phyloP scores from a whole-genome alignment of 306 rosid species.

The Inga oerstediana region DNA sequence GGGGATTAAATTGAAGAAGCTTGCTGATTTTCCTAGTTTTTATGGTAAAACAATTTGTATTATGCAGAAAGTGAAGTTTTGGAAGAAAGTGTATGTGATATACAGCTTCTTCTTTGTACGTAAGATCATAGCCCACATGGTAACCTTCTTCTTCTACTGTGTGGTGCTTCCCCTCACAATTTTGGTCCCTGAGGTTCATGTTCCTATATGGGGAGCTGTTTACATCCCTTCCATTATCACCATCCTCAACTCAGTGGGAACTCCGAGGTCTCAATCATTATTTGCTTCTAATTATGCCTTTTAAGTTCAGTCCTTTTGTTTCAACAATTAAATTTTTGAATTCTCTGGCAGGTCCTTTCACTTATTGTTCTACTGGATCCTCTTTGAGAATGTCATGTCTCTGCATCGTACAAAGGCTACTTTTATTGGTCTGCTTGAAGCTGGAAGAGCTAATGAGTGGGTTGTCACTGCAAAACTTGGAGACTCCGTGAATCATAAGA shows the following conservation, averaged over 20 bases:
- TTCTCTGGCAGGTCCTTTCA: constrained; percentile 76
- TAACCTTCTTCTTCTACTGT: constrained; percentile 93
- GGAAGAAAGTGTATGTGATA: constrained; percentile 96
- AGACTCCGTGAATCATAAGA: constrained; percentile 70
- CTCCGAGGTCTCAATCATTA: constrained; percentile 71
- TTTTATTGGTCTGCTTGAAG: constrained; percentile 79
- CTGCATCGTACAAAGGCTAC: constrained; percentile 98
- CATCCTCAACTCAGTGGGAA: constrained; percentile 96
- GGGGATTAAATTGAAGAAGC: not conserved
- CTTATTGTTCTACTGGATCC: constrained; percentile 95
- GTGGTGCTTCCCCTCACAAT: constrained; percentile 93
- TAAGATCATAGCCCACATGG: constrained; percentile 92
- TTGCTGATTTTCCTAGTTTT: not conserved
- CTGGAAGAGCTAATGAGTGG: constrained; percentile 94
- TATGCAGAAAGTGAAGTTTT: constrained; percentile 78
- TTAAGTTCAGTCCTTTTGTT: not conserved
- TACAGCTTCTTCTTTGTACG: constrained; percentile 98
- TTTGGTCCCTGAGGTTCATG: constrained; percentile 93
- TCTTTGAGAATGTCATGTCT: constrained; percentile 98
- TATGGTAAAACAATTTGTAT: not conserved
- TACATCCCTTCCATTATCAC: constrained; percentile 96
- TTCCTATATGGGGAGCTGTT: constrained; percentile 99
- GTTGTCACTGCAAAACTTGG: constrained; percentile 98
- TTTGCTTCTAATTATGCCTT: not conserved
- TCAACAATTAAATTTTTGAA: not conserved